Evolutionary conservation across 805 yeast genomes (phyloP).

Genomic region (Pichia exigua): DNA sequence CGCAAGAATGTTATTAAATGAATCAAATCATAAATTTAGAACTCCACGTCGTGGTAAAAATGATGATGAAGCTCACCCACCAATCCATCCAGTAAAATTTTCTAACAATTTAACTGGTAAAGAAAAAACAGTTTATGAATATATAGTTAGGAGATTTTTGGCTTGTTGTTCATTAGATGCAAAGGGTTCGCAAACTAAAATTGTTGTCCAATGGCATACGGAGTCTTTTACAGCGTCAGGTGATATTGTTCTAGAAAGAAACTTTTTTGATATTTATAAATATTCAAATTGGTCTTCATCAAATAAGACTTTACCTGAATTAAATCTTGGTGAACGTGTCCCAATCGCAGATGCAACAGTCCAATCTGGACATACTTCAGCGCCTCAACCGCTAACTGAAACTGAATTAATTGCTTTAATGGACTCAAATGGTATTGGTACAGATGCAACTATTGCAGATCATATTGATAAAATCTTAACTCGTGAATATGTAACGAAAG

Average conservation of each 20-base stretch:
- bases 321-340: slow-evolving; percentile 49
- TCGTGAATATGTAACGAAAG: slow-evolving; percentile 57
- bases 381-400: slow-evolving; percentile 85
- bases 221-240: slow-evolving; percentile 75
- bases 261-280: slow-evolving; percentile 72
- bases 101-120: slow-evolving; percentile 29
- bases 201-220: slow-evolving; percentile 65
- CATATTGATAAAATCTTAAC: slow-evolving; percentile 76
- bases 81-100: slow-evolving; percentile 68
- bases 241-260: slow-evolving; percentile 58
- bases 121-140: slow-evolving; percentile 74
- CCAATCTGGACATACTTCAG: slow-evolving; percentile 65
- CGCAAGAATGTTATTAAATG: slow-evolving; percentile 39
- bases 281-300: slow-evolving; percentile 74
- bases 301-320: slow-evolving; percentile 51
- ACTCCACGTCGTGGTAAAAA: slow-evolving; percentile 73
- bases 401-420: slow-evolving; percentile 84
- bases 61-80: slow-evolving; percentile 97
- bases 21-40: slow-evolving; percentile 36
- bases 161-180: slow-evolving; percentile 95
- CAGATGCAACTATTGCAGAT: slow-evolving; percentile 98
- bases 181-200: slow-evolving; percentile 58
- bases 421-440: slow-evolving; percentile 97
- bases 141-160: slow-evolving; percentile 73
- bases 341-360: slow-evolving; percentile 50